Conservation (phyloP, 306 rosid species). For the Medicago ruthenica region DNA sequence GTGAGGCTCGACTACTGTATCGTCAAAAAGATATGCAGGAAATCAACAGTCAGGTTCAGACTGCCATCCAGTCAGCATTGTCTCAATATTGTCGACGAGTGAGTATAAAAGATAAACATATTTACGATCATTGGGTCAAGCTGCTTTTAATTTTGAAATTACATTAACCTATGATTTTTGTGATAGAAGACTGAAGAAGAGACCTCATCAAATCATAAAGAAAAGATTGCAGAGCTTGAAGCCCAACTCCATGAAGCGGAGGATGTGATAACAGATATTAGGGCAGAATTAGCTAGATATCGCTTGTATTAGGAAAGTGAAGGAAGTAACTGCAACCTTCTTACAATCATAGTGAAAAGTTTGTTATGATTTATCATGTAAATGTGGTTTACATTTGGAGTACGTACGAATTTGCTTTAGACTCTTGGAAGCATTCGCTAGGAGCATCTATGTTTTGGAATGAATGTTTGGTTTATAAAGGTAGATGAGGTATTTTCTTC, state of each 20-base stretch:
- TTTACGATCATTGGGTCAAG: slow-evolving; percentile 8
- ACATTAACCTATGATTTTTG: background rate
- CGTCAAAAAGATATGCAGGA: slow-evolving; percentile 47
- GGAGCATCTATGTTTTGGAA: background rate
- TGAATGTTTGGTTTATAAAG: background rate
- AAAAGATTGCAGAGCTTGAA: slow-evolving; percentile 45
- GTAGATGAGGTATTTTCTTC: background rate
- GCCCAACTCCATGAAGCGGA: slow-evolving; percentile 49
- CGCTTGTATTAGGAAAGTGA: slow-evolving; percentile 28
- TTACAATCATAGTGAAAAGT: background rate
- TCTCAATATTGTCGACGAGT: slow-evolving; percentile 39
- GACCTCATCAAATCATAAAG: slow-evolving; percentile 2
- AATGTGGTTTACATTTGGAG: background rate
- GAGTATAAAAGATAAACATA: slow-evolving; percentile 34
- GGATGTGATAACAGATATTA: slow-evolving; percentile 50
- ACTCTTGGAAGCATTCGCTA: background rate
- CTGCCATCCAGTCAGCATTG: slow-evolving; percentile 51
- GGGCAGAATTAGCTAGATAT: slow-evolving; percentile 37
- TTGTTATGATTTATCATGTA: background rate
- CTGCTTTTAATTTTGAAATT: slow-evolving; percentile 6
- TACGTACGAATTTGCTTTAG: background rate
- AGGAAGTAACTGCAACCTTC: background rate
- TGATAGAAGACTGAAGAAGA: slow-evolving; percentile 36
- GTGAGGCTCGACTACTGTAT: slow-evolving; percentile 35
- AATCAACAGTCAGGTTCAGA: slow-evolving; percentile 48